These are phyloP conservation scores for Stellera chamaejasme DNA, from an alignment of 345 rosid genomes.

Conservation along the genomic window DNA sequence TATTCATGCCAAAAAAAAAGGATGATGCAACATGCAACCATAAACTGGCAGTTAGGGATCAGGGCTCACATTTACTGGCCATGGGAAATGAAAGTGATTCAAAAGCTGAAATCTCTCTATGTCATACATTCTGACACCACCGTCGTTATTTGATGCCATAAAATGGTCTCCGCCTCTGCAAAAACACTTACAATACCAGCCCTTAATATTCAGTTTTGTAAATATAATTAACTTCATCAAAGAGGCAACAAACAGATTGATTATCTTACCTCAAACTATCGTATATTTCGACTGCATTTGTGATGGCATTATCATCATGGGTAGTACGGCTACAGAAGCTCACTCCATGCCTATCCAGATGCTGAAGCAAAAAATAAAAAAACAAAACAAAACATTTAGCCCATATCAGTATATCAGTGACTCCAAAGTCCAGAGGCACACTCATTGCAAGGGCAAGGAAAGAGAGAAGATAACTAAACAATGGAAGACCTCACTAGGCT, in stretches of 20 bases:
- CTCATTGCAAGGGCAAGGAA: neutral
- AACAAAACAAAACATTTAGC: too few relatives aligned
- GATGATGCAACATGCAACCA: slow-evolving; percentile 1
- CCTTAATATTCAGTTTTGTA: neutral
- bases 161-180: slow-evolving; percentile 50
- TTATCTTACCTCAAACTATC: slow-evolving; percentile 36
- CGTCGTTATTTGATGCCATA: slow-evolving; percentile 50
- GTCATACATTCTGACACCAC: slow-evolving; percentile 42
- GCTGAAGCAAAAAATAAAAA: slow-evolving; percentile 28
- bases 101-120: slow-evolving; percentile 41
- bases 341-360: slow-evolving; percentile 42
- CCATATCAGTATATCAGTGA: neutral
- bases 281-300: slow-evolving; percentile 52
- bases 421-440: neutral
- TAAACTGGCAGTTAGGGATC: neutral
- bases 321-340: slow-evolving; percentile 52
- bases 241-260: neutral
- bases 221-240: slow-evolving; percentile 1
- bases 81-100: slow-evolving; percentile 37
- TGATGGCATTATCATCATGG: slow-evolving; percentile 53
- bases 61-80: slow-evolving; percentile 59
- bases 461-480: neutral
- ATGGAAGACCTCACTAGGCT: too few relatives aligned
- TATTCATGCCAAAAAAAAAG: too few relatives aligned
- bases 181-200: slow-evolving; percentile 11